Base-by-base conservation (phyloP, 2,329 filamentous ascomycete genomes). In the Claviceps sp. region DNA sequence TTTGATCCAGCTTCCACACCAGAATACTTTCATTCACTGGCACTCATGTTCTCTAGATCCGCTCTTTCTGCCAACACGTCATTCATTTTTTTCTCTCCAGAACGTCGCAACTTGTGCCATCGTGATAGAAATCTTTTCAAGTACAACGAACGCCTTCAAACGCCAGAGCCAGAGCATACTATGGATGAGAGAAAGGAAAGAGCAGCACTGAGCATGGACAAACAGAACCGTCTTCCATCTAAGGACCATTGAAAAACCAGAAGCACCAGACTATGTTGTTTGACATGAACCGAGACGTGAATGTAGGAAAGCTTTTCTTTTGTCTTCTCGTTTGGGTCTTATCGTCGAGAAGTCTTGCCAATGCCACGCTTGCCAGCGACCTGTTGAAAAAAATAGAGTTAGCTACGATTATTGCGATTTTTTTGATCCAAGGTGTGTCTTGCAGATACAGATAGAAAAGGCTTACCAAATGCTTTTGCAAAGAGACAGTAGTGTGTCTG, bases 301-400 rank as follows among this genome's bases (percentile, higher is more conserved):
- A 34, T 14, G 42, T 24, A 45, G 40, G 13, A 13, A 24, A 36
- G 7, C 13, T 2, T 20, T 13, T 24, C 14, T 34, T 3, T 20
- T n/a, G 16, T 8, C 14, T 40, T 26, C 20, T n/a, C 1, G 4
- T 24, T 40, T 7, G 9, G 13, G 40, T 26, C 44, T 75, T 76
- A 87, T 67, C 84, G 81, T 60, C 83, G 81, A 62, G 79, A 73
- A 54, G 88, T 91, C 77, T 93, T 95, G 70, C 93, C 91, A 65
- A 95, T 90, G 57, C 87, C 85, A 68, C 93, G 85, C 78, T 97
- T 98, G 63, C 93, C 93, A 55, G 86, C 77, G 67, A 88, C 82
- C 87, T 90, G 54, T 47, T 8, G 13, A 51, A 40, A n/a, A 38
- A 46, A 11, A 47, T 46, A 47, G 20, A 58, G 20, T 36, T 46